Base-by-base conservation (phyloP, 306 rosid species). In the Vicia villosa region DNA sequence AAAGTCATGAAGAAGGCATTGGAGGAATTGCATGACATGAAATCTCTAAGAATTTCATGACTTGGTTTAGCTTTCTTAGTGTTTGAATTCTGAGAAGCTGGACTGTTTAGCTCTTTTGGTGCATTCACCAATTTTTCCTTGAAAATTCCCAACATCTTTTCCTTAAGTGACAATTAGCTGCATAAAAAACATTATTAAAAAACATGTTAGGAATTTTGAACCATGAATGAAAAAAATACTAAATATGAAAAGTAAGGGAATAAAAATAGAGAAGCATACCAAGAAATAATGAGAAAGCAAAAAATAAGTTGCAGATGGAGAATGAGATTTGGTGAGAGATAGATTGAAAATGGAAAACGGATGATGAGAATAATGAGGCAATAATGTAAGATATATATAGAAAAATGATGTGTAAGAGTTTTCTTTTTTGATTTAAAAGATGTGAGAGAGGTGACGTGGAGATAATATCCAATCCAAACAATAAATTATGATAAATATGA, bases 71-170 rank as follows among this genome's bases (percentile, higher is more conserved):
- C 83, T 34, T 34, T 34, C 79, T 81, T 88, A 60, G 47, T 42
- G 34, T 79, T 55, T 12, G 80, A 79, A 72, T 62, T 69, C 70
- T 40, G 24, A 37, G 90, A 56, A 43, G 84, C 93, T 13, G 98
- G 94, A 77, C 98, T 93, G 11, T 88, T 75, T 22, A 94, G 91
- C 88, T 94, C 98, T 80, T 87, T 79, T 0, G 98, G 98, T 65
- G 98, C 91, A 46, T 84, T 81, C 8, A 85, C 94, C 77, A 87
- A 75, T 28, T 74, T 89, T 62, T 84, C 87, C 77, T 84, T 86
- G 90, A 90, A 94, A 79, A 94, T 87, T 1, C 90, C 91, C 75
- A 90, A 86, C 98, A 93, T 93, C 17, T 80, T 59, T 38, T n/a
- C 2, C 37, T 8, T 59, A 1, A 60, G 8, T 60, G 49, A 11